Evolutionary conservation across 176 grass and related monocot genomes (phyloP), one percentile per base, ranked within the genome.

Genomic region (Triticum dicoccoides): DNA sequence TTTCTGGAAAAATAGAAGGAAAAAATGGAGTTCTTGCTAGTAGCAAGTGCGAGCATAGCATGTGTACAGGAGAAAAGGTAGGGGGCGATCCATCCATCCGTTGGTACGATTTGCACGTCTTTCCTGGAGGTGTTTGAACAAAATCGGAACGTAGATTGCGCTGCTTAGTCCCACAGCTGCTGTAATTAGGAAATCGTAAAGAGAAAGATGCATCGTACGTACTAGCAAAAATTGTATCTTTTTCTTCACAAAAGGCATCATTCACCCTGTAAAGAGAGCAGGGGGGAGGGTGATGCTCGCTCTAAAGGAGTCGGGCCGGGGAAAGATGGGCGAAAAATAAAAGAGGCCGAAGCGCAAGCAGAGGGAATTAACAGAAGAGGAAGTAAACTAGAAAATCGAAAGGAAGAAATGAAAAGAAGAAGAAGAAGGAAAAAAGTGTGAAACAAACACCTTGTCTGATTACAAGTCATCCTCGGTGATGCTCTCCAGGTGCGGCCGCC

Each of bases 401-500:
- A 79, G 42, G 77, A 84, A 56, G 56, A 51, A 90, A 47, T 24
- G 35, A 25, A 79, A 80, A 85, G 73, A 44, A 44, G 39, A 41
- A 86, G 49, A 73, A 62, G 30, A 65, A 39, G 0, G 4, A 11
- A 41, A 47, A 51, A 42, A 9, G 20, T 14, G 52, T 27, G 27
- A 56, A 72, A 51, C 39, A 69, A 87, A 88, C 79, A 79, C 69
- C 89, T 90, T 86, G 81, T 58, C 85, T 90, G 78, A 83, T 98
- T 92, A 98, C 80, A 98, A 92, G 87, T 94, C 96, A 84, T 89
- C 88, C 88, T 98, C 96, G 75, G 91, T 95, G 88, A 98, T 98
- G 88, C 96, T 98, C 87, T 98, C 96, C 45, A 98, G 85, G 89
- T 94, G 96, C 73, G 96, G 93, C 27, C 94, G 92, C 97, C 97